These are phyloP conservation scores for Tuber magnatum DNA, from an alignment of 495 filamentous ascomycete species.

Conservation along the genomic window DNA sequence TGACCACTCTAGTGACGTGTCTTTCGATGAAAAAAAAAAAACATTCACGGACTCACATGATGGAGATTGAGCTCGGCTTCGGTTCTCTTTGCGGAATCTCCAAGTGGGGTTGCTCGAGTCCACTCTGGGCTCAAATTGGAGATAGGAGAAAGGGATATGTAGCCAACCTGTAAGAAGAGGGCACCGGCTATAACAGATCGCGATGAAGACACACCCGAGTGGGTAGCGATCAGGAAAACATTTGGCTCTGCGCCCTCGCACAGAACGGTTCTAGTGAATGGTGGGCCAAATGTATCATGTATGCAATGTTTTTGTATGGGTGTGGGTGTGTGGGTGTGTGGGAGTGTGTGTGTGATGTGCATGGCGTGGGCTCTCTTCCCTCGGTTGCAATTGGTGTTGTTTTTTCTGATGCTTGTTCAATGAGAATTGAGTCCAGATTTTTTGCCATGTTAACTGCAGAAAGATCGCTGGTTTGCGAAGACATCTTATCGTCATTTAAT, in stretches of 20 bases:
- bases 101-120: constrained; percentile 22
- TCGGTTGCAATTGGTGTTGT: background rate
- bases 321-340: too few species aligned
- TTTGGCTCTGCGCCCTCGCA: background rate
- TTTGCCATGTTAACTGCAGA: background rate
- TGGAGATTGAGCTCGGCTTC: constrained; percentile 25
- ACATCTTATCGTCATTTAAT: background rate
- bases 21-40: constrained; percentile 16
- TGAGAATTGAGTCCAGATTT: background rate
- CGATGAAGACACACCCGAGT: background rate
- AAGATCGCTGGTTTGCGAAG: background rate
- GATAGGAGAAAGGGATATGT: constrained; percentile 22
- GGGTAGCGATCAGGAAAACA: background rate
- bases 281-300: background rate
- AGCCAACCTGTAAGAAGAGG: background rate
- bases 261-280: background rate
- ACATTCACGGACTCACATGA: constrained; percentile 35
- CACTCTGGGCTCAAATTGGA: constrained; percentile 15
- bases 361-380: background rate
- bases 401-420: background rate
- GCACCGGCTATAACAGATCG: background rate
- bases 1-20: constrained; percentile 29
- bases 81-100: constrained; percentile 34
- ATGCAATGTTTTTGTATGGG: background rate
- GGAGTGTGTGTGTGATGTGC: background rate